phyloP scores from a whole-genome alignment of 2,329 filamentous ascomycete genomes.

The Fusarium cicatricum region DNA sequence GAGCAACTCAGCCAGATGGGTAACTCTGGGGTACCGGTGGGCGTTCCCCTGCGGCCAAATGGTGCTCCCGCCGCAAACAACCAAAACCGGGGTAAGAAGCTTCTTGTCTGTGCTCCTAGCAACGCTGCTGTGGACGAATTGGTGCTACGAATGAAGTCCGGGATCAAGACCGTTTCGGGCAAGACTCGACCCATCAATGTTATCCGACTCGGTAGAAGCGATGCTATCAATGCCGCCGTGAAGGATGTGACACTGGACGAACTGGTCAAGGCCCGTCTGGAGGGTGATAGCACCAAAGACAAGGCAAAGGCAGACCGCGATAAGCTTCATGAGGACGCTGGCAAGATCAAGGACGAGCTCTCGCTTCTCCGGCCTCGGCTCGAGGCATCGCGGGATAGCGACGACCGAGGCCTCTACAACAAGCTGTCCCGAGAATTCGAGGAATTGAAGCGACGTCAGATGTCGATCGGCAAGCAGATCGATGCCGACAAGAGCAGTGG shows the following conservation, averaged over 20 bases:
- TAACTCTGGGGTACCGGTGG: slow-evolving; percentile 45
- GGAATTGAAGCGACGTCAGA: slow-evolving; percentile 78
- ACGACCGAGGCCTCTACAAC: slow-evolving; percentile 57
- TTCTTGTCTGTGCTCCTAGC: slow-evolving; percentile 96
- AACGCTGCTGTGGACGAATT: slow-evolving; percentile 98
- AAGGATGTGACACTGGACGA: slow-evolving; percentile 94
- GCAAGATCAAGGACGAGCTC: slow-evolving; percentile 78
- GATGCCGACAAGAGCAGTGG: slow-evolving; percentile 88
- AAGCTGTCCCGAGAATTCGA: slow-evolving; percentile 80
- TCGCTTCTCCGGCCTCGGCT: slow-evolving; percentile 75
- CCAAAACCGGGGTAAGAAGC: slow-evolving; percentile 70
- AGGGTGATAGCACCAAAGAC: slow-evolving; percentile 65
- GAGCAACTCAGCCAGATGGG: slow-evolving; percentile 49
- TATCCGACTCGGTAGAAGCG: slow-evolving; percentile 86
- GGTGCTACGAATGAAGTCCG: slow-evolving; percentile 89
- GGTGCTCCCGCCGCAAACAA: slow-evolving; percentile 31
- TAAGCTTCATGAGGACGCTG: slow-evolving; percentile 69
- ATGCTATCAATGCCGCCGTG: slow-evolving; percentile 90
- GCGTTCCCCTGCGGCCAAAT: slow-evolving; percentile 42
- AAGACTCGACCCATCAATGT: slow-evolving; percentile 81
- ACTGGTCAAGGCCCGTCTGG: slow-evolving; percentile 79
- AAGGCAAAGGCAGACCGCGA: slow-evolving; percentile 65
- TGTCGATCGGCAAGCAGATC: slow-evolving; percentile 77
- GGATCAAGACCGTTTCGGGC: slow-evolving; percentile 80
- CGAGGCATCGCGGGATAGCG: slow-evolving; percentile 68